A percentile compares a stretch with the other conserved stretches of the same genome.
Conservation (phyloP, 768 basidiomycete species). For the Psilocybe tampanensis region DNA sequence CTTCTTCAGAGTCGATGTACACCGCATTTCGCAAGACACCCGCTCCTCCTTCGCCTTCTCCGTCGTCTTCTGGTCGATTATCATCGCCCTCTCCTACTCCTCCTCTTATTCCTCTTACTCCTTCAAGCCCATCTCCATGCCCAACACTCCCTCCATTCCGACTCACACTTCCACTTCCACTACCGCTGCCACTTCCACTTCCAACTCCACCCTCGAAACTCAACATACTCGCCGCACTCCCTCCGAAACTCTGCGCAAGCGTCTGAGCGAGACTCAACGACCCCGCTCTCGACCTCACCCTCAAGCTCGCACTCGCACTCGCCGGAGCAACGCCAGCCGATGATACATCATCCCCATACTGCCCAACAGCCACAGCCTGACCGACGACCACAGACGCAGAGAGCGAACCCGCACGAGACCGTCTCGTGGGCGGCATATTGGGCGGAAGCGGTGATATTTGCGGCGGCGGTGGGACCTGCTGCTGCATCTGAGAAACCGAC, state of each 20-base stretch:
- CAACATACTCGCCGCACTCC: not conserved
- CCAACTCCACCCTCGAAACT: not conserved
- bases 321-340: too few species aligned
- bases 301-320: too few species aligned
- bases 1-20: constrained; percentile 37
- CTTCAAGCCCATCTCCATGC: not conserved
- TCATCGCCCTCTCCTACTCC: too few species aligned
- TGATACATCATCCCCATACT: too few species aligned
- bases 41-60: not conserved
- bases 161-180: not conserved
- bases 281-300: constrained; percentile 1
- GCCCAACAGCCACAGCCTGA: too few species aligned
- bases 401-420: constrained; percentile 11
- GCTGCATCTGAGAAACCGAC: constrained; percentile 2
- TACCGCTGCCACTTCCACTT: not conserved
- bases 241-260: not conserved
- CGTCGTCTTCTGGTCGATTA: too few species aligned
- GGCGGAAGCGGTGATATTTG: constrained; percentile 19
- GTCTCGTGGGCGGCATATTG: constrained; percentile 17
- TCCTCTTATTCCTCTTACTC: too few species aligned
- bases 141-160: not conserved
- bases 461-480: not conserved
- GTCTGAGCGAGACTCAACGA: constrained; percentile 3
- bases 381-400: not conserved
- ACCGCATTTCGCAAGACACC: constrained; percentile 30